Conservation (phyloP, 768 basidiomycete species). For the Xerocomellus dryophilus region DNA sequence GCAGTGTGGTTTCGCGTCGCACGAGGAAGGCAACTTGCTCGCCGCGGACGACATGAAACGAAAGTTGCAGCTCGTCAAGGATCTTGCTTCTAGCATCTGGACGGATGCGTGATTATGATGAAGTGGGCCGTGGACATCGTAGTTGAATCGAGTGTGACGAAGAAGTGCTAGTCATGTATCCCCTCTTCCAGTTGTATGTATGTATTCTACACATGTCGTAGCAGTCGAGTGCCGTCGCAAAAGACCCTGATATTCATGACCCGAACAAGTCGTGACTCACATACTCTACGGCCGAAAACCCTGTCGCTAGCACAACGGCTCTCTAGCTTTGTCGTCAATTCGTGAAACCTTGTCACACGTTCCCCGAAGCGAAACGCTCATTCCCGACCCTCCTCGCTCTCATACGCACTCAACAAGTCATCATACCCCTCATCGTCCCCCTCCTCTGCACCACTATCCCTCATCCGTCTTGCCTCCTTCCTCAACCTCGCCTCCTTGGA, state of each 20-base stretch:
- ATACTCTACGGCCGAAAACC: neutral
- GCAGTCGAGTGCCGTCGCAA: neutral
- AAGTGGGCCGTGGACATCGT: neutral
- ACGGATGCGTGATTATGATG: conserved; percentile 13
- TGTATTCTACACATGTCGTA: neutral
- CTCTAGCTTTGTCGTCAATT: neutral
- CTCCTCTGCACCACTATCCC: conserved; percentile 69
- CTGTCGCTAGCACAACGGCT: neutral
- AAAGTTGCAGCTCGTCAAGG: conserved; percentile 31
- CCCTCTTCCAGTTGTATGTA: neutral
- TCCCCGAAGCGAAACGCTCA: conserved; percentile 8
- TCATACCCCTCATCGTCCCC: conserved; percentile 77
- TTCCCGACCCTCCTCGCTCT: conserved; percentile 61
- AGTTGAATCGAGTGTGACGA: neutral
- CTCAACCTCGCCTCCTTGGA: conserved; percentile 36
- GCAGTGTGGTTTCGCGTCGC: conserved; percentile 51
- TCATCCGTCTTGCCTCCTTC: conserved; percentile 42
- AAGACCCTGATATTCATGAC: neutral
- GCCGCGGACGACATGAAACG: conserved; percentile 34
- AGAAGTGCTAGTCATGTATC: neutral
- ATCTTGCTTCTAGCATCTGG: conserved; percentile 40
- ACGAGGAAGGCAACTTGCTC: conserved; percentile 44
- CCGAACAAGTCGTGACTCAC: neutral
- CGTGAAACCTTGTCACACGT: neutral
- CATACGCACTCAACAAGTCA: conserved; percentile 76